phyloP scores from a whole-genome alignment of 2,329 filamentous ascomycete genomes.

The Microdochium trichocladiopsis region DNA sequence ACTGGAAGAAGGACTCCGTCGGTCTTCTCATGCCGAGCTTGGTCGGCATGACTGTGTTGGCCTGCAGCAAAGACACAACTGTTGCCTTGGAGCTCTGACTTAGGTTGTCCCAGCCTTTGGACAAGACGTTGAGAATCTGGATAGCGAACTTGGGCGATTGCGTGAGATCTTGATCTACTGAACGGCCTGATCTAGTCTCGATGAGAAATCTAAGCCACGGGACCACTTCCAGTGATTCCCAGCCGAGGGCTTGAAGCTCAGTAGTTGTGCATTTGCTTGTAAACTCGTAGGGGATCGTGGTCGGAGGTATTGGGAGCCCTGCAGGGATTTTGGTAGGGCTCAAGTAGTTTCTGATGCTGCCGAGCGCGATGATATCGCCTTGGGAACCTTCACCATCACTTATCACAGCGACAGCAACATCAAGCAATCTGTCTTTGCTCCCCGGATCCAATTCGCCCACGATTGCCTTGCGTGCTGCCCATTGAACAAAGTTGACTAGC shows the following conservation, averaged over 20 bases:
- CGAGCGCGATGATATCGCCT: slow-evolving; percentile 70
- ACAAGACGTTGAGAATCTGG: slow-evolving; percentile 71
- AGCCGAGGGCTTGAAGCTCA: slow-evolving; percentile 75
- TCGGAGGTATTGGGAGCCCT: slow-evolving; percentile 72
- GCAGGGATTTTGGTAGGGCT: slow-evolving; percentile 72
- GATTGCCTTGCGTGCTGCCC: slow-evolving; percentile 68
- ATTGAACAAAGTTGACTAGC: slow-evolving; percentile 74
- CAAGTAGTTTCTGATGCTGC: slow-evolving; percentile 67
- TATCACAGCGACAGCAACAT: slow-evolving; percentile 70
- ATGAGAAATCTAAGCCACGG: slow-evolving; percentile 81
- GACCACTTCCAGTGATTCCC: slow-evolving; percentile 76
- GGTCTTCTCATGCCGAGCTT: slow-evolving; percentile 85
- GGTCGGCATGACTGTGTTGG: slow-evolving; percentile 76
- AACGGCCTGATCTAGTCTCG: slow-evolving; percentile 53
- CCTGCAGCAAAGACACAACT: slow-evolving; percentile 57
- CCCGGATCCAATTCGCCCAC: slow-evolving; percentile 64
- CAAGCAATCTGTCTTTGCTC: slow-evolving; percentile 64
- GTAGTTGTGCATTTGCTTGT: slow-evolving; percentile 60
- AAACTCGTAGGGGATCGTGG: slow-evolving; percentile 78
- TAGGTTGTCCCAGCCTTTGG: slow-evolving; percentile 85
- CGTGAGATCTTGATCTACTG: slow-evolving; percentile 62
- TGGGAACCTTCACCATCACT: slow-evolving; percentile 48
- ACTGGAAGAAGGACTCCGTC: slow-evolving; percentile 80
- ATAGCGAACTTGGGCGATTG: slow-evolving; percentile 66
- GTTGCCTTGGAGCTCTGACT: slow-evolving; percentile 58